Conservation (phyloP, 192 early-diverging fungal genomes). For the Gaertneriomyces semiglobifer region DNA sequence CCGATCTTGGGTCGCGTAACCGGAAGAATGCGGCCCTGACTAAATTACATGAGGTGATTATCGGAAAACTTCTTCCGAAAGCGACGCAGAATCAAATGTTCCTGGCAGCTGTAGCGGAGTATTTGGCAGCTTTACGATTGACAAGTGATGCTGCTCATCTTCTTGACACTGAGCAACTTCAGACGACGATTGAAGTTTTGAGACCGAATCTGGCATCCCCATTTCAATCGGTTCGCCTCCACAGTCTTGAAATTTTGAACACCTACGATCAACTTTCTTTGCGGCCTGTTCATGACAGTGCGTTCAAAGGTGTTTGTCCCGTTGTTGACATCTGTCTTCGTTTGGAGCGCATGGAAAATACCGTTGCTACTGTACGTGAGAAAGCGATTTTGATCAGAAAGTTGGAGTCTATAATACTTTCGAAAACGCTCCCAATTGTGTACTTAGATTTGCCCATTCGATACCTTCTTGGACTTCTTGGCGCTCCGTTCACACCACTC, state of each 20-base stretch:
- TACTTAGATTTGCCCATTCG: slow-evolving; percentile 66
- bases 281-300: slow-evolving; percentile 29
- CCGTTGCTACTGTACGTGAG: slow-evolving; percentile 70
- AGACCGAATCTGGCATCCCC: slow-evolving; percentile 60
- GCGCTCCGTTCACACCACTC: slow-evolving; percentile 76
- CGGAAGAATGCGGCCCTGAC: too few species aligned
- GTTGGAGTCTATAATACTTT: slow-evolving; percentile 60
- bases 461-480: slow-evolving; percentile 67
- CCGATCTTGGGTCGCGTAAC: too few species aligned
- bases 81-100: slow-evolving; percentile 9
- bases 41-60: too few species aligned
- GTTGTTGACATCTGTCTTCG: slow-evolving; percentile 41
- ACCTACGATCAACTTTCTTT: slow-evolving; percentile 61
- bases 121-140: slow-evolving; percentile 4
- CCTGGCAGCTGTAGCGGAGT: slow-evolving; percentile 16
- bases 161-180: slow-evolving; percentile 45
- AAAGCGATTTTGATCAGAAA: slow-evolving; percentile 72
- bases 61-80: background rate
- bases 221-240: slow-evolving; percentile 42
- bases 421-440: slow-evolving; percentile 62
- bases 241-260: slow-evolving; percentile 66
- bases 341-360: slow-evolving; percentile 63
- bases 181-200: slow-evolving; percentile 49
- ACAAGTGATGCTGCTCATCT: background rate
- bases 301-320: slow-evolving; percentile 17